A percentile compares a stretch with the other conserved stretches of the same genome.
These are phyloP conservation scores for Aureobasidium vineae DNA, from an alignment of 2,329 filamentous ascomycete genomes.

Conservation along the genomic window DNA sequence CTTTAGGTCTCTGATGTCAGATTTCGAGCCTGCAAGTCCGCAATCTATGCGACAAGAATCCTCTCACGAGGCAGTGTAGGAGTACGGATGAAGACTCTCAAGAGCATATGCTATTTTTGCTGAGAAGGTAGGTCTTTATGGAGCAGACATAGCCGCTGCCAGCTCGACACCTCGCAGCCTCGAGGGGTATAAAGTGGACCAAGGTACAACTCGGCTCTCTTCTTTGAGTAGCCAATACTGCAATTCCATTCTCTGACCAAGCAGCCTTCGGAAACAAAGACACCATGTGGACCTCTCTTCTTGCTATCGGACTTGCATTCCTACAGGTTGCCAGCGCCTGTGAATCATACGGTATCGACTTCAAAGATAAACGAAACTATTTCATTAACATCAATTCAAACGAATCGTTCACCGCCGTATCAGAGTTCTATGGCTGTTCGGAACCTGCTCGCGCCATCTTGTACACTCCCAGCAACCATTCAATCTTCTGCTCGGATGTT, in stretches of 20 bases:
- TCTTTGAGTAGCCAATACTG: background rate
- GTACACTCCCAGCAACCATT: slow-evolving; percentile 42
- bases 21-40: background rate
- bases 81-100: background rate
- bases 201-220: background rate
- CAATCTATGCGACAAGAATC: background rate
- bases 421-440: slow-evolving; percentile 46
- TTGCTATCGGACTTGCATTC: background rate
- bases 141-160: background rate
- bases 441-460: slow-evolving; percentile 45
- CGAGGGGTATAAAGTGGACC: background rate
- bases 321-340: slow-evolving; percentile 28
- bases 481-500: slow-evolving; percentile 44
- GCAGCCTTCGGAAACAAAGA: background rate
- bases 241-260: background rate
- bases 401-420: slow-evolving; percentile 46
- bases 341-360: slow-evolving; percentile 41
- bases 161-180: background rate
- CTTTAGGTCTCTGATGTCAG: slow-evolving; percentile 22
- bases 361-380: slow-evolving; percentile 44
- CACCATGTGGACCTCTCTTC: background rate
- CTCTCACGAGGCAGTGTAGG: slow-evolving; percentile 19
- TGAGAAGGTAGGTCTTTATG: background rate
- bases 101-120: slow-evolving; percentile 6
- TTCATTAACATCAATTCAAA: slow-evolving; percentile 47